Evolutionary conservation across 352 stramenopile genomes (phyloP).

Genomic region (Pseudoperonospora humuli): DNA sequence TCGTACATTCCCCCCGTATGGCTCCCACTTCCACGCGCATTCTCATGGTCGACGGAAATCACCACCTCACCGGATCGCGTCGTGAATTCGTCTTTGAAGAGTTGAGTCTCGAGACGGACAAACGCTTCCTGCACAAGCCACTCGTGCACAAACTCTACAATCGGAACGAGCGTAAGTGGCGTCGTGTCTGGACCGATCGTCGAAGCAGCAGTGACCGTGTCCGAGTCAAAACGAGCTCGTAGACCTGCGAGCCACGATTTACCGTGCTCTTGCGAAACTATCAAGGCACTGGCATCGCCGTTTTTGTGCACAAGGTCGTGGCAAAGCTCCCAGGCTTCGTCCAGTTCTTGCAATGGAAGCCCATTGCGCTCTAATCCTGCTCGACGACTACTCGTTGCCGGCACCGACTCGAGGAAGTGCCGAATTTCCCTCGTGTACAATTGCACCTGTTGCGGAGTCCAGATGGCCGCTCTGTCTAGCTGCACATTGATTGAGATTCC

Average conservation of each 20-base stretch:
- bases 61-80: constrained; percentile 38
- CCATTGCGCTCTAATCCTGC: constrained; percentile 18
- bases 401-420: constrained; percentile 15
- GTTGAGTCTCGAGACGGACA: constrained; percentile 37
- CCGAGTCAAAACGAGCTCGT: constrained; percentile 29
- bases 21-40: constrained; percentile 39
- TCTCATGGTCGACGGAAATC: constrained; percentile 35
- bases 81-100: constrained; percentile 46
- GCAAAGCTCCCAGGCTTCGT: constrained; percentile 44
- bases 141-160: constrained; percentile 67
- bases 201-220: constrained; percentile 8
- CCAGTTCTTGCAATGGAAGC: constrained; percentile 31
- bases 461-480: constrained; percentile 38
- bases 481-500: constrained; percentile 66
- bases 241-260: constrained; percentile 40
- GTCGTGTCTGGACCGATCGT: not conserved
- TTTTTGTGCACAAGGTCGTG: constrained; percentile 24
- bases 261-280: constrained; percentile 15
- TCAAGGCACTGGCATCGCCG: constrained; percentile 7
- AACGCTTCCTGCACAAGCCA: constrained; percentile 73
- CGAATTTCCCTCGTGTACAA: constrained; percentile 38
- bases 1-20: constrained; percentile 58
- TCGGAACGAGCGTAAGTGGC: constrained; percentile 15
- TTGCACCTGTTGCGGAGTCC: constrained; percentile 31
- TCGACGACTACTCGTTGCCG: constrained; percentile 3